Evolutionary conservation across 2,329 filamentous ascomycete species (phyloP).

Genomic region (Phialophora chinensis): DNA sequence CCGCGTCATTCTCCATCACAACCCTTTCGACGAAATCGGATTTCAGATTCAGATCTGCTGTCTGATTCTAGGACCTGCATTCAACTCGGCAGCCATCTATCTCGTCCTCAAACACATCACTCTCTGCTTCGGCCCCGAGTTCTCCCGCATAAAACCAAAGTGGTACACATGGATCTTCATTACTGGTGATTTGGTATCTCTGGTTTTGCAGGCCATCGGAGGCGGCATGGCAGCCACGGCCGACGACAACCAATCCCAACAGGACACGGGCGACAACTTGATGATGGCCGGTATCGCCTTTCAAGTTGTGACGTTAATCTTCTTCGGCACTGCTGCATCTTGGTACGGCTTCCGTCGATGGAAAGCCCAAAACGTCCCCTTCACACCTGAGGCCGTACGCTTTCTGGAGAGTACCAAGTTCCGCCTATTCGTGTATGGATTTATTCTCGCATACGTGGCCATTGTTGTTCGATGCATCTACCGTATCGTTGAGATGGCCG

Average conservation of each 20-base stretch:
- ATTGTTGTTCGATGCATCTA: slow-evolving; percentile 57
- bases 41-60: slow-evolving; percentile 63
- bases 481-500: slow-evolving; percentile 57
- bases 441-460: slow-evolving; percentile 45
- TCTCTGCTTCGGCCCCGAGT: slow-evolving; percentile 58
- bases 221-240: slow-evolving; percentile 61
- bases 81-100: slow-evolving; percentile 62
- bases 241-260: slow-evolving; percentile 46
- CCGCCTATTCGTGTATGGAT: slow-evolving; percentile 27
- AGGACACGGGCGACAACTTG: slow-evolving; percentile 58
- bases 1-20: slow-evolving; percentile 59
- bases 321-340: slow-evolving; percentile 40
- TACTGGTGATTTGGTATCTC: slow-evolving; percentile 62
- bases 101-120: slow-evolving; percentile 64
- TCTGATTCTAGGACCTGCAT: slow-evolving; percentile 63
- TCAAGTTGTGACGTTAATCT: slow-evolving; percentile 59
- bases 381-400: slow-evolving; percentile 22
- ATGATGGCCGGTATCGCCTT: slow-evolving; percentile 64
- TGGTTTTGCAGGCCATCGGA: slow-evolving; percentile 62
- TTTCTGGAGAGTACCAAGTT: slow-evolving; percentile 28
- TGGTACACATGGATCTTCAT: slow-evolving; percentile 67
- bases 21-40: slow-evolving; percentile 56
- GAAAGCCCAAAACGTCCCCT: slow-evolving; percentile 27
- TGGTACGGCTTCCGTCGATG: slow-evolving; percentile 32
- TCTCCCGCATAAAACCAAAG: slow-evolving; percentile 55